Percentiles rank a stretch among this genome's conserved stretches.
phyloP scores from a whole-genome alignment of 2,329 filamentous ascomycete genomes.

The Biscogniauxia sp. region DNA sequence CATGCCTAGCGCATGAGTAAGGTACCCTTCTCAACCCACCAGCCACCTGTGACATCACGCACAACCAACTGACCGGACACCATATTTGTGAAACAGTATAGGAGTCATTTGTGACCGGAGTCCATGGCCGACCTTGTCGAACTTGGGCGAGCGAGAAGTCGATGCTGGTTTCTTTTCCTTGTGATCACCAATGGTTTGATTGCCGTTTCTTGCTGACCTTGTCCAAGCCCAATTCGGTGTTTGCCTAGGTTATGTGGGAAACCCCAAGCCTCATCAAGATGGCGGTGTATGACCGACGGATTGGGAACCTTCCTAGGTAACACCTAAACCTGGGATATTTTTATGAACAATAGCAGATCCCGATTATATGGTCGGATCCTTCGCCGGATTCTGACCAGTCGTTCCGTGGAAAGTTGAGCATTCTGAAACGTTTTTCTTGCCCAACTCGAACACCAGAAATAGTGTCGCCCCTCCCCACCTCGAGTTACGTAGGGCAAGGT shows the following conservation, averaged over 20 bases:
- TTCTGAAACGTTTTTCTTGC: conserved; percentile 30
- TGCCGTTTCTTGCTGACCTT: conserved; percentile 13
- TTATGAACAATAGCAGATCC: conserved; percentile 19
- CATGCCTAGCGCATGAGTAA: conserved; percentile 26
- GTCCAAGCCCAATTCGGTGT: conserved; percentile 14
- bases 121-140: conserved; percentile 8
- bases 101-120: conserved; percentile 1
- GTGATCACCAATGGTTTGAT: conserved; percentile 10
- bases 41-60: conserved; percentile 25
- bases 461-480: conserved; percentile 20
- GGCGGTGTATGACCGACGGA: conserved; percentile 26
- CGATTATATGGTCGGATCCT: conserved; percentile 22
- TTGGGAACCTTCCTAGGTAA: conserved; percentile 20
- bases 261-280: conserved; percentile 23
- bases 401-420: conserved; percentile 18
- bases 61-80: conserved; percentile 18
- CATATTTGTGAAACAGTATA: conserved; percentile 16
- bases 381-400: conserved; percentile 22
- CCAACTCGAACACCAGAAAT: conserved; percentile 24
- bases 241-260: conserved; percentile 18
- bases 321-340: conserved; percentile 12
- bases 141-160: conserved; percentile 7
- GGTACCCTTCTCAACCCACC: conserved; percentile 26
- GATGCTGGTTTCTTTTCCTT: conserved; percentile 6
- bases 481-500: conserved; percentile 27